Percentiles rank a stretch among this genome's conserved stretches.
Conservation (phyloP, 75 land plant genomes). For the Chamaecyparis obtusa region DNA sequence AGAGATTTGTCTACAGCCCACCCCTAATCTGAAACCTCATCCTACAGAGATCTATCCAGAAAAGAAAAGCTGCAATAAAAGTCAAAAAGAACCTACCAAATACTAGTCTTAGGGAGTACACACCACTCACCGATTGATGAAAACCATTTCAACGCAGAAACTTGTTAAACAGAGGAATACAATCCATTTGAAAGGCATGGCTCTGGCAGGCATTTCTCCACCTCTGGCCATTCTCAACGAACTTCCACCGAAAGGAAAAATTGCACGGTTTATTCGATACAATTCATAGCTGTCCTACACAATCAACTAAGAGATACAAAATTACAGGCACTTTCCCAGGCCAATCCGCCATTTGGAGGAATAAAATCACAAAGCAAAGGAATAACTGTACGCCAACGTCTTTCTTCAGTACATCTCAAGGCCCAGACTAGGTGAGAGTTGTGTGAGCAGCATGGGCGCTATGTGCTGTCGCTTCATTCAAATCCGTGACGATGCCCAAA, state of each 20-base stretch:
- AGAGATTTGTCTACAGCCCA: background rate
- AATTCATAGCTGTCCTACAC: background rate
- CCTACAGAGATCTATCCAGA: background rate
- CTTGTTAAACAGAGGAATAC: background rate
- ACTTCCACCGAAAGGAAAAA: background rate
- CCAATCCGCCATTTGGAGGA: background rate
- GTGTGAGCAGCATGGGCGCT: too few relatives aligned
- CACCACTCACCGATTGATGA: constrained; percentile 10
- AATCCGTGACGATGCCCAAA: too few relatives aligned
- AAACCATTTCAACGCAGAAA: constrained; percentile 8
- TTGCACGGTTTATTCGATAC: background rate
- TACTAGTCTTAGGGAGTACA: background rate
- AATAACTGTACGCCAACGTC: too few relatives aligned
- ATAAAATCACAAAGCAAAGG: too few relatives aligned
- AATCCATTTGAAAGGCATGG: constrained; percentile 6
- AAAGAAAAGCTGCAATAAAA: background rate
- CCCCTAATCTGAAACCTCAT: background rate
- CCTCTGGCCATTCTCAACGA: constrained; percentile 6
- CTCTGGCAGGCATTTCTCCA: background rate
- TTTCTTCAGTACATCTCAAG: too few relatives aligned
- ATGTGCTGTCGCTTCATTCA: too few relatives aligned
- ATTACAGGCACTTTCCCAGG: background rate
- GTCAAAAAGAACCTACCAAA: background rate
- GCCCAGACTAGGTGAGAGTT: too few relatives aligned
- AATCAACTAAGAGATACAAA: background rate